Percentiles rank a stretch among this genome's conserved stretches.
Conservation (phyloP, 2,329 filamentous ascomycete genomes). For the Stachybotrys chlorohalonatus region DNA sequence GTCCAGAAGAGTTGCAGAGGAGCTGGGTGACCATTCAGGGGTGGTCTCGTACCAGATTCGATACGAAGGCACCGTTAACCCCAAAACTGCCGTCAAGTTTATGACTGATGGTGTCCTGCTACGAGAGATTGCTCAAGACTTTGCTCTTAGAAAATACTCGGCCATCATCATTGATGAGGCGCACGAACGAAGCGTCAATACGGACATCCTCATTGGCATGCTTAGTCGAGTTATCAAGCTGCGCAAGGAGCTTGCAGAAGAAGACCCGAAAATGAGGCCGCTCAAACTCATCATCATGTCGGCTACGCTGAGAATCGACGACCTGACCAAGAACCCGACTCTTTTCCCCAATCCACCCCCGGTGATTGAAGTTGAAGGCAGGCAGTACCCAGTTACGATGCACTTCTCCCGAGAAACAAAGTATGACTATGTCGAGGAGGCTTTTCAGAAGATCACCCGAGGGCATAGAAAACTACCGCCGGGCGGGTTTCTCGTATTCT, state of each 20-base stretch:
- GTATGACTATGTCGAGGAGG: constrained; percentile 84
- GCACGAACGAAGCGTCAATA: constrained; percentile 94
- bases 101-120: constrained; percentile 98
- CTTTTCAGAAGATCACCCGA: constrained; percentile 75
- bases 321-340: constrained; percentile 75
- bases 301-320: constrained; percentile 81
- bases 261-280: constrained; percentile 63
- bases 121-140: constrained; percentile 83
- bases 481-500: constrained; percentile 85
- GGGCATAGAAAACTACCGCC: constrained; percentile 86
- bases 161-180: constrained; percentile 93
- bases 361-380: constrained; percentile 80
- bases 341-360: constrained; percentile 75
- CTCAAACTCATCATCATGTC: constrained; percentile 98
- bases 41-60: constrained; percentile 89
- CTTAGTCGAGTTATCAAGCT: constrained; percentile 86
- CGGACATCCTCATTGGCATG: constrained; percentile 96
- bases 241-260: constrained; percentile 62
- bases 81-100: constrained; percentile 88
- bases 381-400: constrained; percentile 81
- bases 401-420: constrained; percentile 82
- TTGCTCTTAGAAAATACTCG: constrained; percentile 82
- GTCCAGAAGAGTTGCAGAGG: constrained; percentile 82
- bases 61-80: constrained; percentile 75
- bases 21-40: constrained; percentile 68